A percentile compares a stretch with the other conserved stretches of the same genome.
phyloP scores from a whole-genome alignment of 768 basidiomycete species.

The Antrodiella citrinella region DNA sequence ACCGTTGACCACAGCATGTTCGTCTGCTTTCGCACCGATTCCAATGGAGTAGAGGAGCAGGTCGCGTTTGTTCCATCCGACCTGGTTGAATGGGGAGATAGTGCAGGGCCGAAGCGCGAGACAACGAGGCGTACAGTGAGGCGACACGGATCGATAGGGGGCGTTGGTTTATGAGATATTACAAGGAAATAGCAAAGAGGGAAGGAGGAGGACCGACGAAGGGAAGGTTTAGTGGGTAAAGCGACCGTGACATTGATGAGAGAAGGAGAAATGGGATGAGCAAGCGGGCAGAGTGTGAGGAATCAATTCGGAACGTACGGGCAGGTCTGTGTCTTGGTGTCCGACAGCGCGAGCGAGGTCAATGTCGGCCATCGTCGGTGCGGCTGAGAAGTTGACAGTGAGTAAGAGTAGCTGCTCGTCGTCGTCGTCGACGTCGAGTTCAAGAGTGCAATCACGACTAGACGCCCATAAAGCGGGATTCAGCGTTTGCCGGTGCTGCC shows the following conservation, averaged over 20 bases:
- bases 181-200: background rate
- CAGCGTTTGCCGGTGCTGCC: no score
- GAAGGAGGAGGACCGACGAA: background rate
- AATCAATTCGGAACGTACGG: constrained; percentile 32
- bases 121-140: background rate
- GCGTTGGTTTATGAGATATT: background rate
- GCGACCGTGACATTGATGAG: background rate
- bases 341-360: constrained; percentile 68
- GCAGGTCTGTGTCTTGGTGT: constrained; percentile 33
- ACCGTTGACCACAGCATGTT: constrained; percentile 70
- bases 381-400: no score
- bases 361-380: constrained; percentile 32
- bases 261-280: background rate
- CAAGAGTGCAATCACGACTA: no score
- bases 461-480: no score
- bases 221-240: background rate
- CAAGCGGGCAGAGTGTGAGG: background rate
- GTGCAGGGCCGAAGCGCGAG: background rate
- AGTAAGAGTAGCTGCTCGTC: no score
- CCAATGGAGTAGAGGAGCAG: constrained; percentile 72
- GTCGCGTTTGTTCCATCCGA: constrained; percentile 80
- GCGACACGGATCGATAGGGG: background rate
- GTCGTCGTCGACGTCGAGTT: background rate
- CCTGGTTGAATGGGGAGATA: constrained; percentile 32
- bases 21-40: constrained; percentile 73